Evolutionary conservation across 2,329 filamentous ascomycete genomes (phyloP), one percentile per base, ranked within the genome.

Genomic region (Aspergillus hiratsukae): DNA sequence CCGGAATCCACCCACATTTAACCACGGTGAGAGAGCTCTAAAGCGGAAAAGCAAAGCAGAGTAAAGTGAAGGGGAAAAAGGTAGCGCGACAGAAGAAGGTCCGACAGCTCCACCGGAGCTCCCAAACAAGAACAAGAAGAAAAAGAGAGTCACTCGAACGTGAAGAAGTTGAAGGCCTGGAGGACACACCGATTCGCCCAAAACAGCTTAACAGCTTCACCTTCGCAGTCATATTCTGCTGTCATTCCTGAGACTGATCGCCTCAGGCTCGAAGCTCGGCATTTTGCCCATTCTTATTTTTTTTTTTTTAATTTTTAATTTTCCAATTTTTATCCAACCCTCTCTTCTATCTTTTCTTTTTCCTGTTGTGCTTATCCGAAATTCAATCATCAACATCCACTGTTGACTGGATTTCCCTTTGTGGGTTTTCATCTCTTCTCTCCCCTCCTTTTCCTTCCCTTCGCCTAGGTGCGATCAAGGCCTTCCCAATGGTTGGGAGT

Each of bases 181-280:
- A 53, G 27, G 60, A 53, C 62, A 71, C 70, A 72, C 70, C 70
- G 70, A 69, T 68, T 68, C 67, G 64, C 70, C 69, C 62, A 68
- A 72, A 72, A 67, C 65, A 72, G 69, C 64, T 61, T 58, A 62
- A 52, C 21, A 17, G 27, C 31, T 53, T 57, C 56, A 58, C 57
- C 46, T 50, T 45, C 31, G 40, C 58, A 52, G 52, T 51, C 56
- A 60, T 27, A 46, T 45, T 4, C 19, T 45, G n/a, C 19, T 45
- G n/a, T 45, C 41, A 45, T 45, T 45, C 41, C 41, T 19, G 8
- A 23, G 10, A 21, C 27, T 46, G 41, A 45, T 46, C 6, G 43
- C 43, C 43, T 46, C 43, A 46, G 43, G 43, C 43, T 25, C 21
- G 11, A 21, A 46, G 55, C 50, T 50, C 51, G 40, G 43, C 51